These are phyloP conservation scores for Aspergillus ostianus DNA, from an alignment of 495 filamentous ascomycete species.

Conservation along the genomic window DNA sequence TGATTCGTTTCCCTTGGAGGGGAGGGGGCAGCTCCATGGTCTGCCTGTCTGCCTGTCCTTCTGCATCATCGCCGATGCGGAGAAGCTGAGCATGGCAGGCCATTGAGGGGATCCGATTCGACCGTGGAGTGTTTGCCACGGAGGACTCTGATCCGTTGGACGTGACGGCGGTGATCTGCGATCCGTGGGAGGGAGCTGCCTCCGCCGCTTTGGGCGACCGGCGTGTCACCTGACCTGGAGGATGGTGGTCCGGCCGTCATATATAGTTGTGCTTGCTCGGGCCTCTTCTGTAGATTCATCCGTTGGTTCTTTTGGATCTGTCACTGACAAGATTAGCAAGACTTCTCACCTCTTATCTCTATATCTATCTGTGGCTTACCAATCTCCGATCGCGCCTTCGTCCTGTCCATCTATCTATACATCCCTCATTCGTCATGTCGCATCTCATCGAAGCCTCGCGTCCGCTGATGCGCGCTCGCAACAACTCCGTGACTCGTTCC, in stretches of 20 bases:
- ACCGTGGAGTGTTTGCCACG: background rate
- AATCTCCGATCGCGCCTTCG: background rate
- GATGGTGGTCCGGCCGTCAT: background rate
- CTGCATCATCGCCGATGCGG: background rate
- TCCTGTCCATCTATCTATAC: background rate
- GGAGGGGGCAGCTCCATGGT: background rate
- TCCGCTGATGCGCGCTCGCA: slow-evolving; percentile 45
- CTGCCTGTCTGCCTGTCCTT: background rate
- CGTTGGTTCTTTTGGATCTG: too few species aligned
- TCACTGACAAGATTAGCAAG: too few species aligned
- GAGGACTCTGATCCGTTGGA: slow-evolving; percentile 18
- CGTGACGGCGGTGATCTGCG: background rate
- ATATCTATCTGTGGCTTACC: slow-evolving; percentile 14
- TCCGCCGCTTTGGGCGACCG: slow-evolving; percentile 9
- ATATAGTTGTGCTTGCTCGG: too few species aligned
- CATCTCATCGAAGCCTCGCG: slow-evolving; percentile 23
- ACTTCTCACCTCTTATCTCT: background rate
- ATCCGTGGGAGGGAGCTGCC: background rate
- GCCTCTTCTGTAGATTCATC: too few species aligned
- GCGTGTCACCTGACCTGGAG: slow-evolving; percentile 9
- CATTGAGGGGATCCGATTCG: background rate
- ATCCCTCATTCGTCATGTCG: slow-evolving; percentile 10
- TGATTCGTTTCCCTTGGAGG: background rate
- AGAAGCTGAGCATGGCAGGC: background rate
- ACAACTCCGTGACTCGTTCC: slow-evolving; percentile 41